Percentiles rank a stretch among this genome's conserved stretches.
These are phyloP conservation scores for Mycena haematopus DNA, from an alignment of 768 basidiomycete species.

Conservation along the genomic window DNA sequence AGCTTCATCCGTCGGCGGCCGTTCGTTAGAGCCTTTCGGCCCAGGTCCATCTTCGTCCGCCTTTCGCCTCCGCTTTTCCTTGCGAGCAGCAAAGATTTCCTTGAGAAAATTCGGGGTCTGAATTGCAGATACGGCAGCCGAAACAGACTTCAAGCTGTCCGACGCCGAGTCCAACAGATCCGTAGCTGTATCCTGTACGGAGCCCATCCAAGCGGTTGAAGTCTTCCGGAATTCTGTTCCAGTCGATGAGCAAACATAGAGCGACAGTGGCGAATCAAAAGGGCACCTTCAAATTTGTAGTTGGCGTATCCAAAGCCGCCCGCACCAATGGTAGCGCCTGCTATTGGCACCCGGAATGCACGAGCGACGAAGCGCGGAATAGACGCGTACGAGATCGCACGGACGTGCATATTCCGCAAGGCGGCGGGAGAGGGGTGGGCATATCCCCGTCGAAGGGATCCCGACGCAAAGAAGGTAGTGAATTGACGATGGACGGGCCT, in stretches of 20 bases:
- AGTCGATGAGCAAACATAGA: slow-evolving; percentile 6
- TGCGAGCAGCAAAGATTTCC: slow-evolving; percentile 54
- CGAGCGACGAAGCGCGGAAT: slow-evolving; percentile 89
- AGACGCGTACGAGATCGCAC: slow-evolving; percentile 84
- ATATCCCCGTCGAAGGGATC: slow-evolving; percentile 59
- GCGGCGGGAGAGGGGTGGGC: slow-evolving; percentile 46
- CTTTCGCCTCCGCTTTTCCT: slow-evolving; percentile 40
- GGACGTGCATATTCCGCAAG: slow-evolving; percentile 72
- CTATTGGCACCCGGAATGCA: slow-evolving; percentile 88
- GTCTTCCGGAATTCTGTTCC: slow-evolving; percentile 74
- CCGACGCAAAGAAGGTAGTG: slow-evolving; percentile 60
- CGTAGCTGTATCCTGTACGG: slow-evolving; percentile 73
- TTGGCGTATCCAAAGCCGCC: slow-evolving; percentile 94
- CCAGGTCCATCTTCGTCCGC: slow-evolving; percentile 40
- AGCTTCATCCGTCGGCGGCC: slow-evolving; percentile 63
- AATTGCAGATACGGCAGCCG: slow-evolving; percentile 64
- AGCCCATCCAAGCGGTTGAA: slow-evolving; percentile 68
- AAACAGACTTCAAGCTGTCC: slow-evolving; percentile 66
- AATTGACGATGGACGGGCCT: slow-evolving; percentile 64
- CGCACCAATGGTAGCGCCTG: slow-evolving; percentile 87
- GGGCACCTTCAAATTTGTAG: slow-evolving; percentile 93
- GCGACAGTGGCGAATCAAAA: not conserved
- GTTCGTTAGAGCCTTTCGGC: slow-evolving; percentile 45
- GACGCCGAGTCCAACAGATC: slow-evolving; percentile 77
- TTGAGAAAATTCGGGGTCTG: slow-evolving; percentile 74